Evolutionary conservation across 2,329 filamentous ascomycete genomes (phyloP).

Genomic region (Neopestalotiopsis sp.): DNA sequence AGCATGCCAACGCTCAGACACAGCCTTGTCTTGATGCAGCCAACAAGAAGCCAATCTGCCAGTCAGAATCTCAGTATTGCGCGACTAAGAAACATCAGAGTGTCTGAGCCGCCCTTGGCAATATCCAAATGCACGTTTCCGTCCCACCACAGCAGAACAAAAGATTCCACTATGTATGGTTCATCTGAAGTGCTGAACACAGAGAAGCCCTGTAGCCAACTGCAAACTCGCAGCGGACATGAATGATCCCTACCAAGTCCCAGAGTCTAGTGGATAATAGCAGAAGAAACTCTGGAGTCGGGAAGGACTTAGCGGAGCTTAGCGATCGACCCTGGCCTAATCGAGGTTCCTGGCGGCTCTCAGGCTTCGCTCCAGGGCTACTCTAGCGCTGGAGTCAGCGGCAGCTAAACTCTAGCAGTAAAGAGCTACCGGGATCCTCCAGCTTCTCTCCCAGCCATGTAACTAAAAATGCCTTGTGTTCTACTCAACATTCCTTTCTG

Average conservation of each 20-base stretch:
- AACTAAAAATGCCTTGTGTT: background rate
- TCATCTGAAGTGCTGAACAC: background rate
- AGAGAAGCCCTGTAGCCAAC: background rate
- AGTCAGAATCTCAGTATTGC: background rate
- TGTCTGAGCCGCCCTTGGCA: slow-evolving; percentile 16
- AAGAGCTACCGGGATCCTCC: background rate
- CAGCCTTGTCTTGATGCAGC: background rate
- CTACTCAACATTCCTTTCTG: background rate
- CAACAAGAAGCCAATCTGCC: background rate
- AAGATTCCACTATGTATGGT: background rate
- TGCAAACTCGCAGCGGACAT: background rate
- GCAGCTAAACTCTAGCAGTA: background rate
- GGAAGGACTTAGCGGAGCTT: background rate
- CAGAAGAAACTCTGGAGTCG: background rate
- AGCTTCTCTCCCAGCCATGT: background rate
- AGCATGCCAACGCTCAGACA: background rate
- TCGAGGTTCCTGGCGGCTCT: slow-evolving; percentile 2
- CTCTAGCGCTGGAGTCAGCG: background rate
- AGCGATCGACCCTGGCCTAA: background rate
- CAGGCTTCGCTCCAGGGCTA: background rate
- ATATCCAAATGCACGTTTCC: background rate
- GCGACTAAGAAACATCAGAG: background rate
- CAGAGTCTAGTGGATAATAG: background rate
- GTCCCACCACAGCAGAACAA: background rate
- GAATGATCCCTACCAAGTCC: background rate